phyloP scores from a whole-genome alignment of 2,329 filamentous ascomycete genomes.

The Hypoxylon sp. region DNA sequence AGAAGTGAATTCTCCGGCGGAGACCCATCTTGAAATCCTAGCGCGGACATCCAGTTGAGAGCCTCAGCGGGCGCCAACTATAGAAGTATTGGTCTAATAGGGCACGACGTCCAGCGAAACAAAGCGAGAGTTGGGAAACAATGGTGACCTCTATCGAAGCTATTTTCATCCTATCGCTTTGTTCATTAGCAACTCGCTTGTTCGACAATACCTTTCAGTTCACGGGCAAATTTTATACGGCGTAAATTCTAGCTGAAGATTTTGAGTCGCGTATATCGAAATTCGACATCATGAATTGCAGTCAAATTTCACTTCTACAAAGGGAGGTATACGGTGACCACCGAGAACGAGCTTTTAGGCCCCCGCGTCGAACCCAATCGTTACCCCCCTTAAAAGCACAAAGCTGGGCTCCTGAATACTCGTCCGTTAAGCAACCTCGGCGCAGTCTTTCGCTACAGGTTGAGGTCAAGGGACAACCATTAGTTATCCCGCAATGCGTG shows the following conservation, averaged over 20 bases:
- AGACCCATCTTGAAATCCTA: neutral
- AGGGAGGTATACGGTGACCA: neutral
- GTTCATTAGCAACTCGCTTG: neutral
- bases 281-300: neutral
- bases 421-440: neutral
- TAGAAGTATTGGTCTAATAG: neutral
- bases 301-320: neutral
- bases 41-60: neutral
- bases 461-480: conserved; percentile 3
- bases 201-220: neutral
- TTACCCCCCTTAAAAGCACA: neutral
- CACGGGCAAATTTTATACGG: neutral
- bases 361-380: neutral
- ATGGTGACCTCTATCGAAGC: neutral
- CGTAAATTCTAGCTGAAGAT: neutral
- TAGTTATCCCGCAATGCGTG: neutral
- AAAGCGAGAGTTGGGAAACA: neutral
- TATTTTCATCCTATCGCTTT: conserved; percentile 1
- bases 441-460: conserved; percentile 2
- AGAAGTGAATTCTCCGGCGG: neutral
- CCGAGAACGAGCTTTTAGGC: neutral
- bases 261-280: neutral
- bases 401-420: neutral
- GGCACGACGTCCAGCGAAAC: neutral
- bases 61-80: neutral